Conservation (phyloP, 352 stramenopile genomes). For the Globisporangium takayamanum region DNA sequence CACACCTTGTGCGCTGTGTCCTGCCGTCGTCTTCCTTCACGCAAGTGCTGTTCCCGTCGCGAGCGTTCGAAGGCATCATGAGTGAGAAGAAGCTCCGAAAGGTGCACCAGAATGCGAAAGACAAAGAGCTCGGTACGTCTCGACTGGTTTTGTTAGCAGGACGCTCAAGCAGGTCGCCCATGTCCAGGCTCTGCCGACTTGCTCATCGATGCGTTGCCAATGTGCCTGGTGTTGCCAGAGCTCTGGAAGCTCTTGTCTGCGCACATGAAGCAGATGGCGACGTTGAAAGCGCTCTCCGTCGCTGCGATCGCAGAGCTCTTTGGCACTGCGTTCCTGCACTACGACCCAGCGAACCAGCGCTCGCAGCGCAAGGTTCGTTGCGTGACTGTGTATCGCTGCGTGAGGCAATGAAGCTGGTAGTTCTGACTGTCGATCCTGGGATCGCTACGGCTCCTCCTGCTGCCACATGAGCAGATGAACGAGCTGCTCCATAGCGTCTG, state of each 20-base stretch:
- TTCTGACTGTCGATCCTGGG: not conserved
- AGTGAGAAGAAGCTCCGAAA: slow-evolving; percentile 75
- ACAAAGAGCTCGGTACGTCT: slow-evolving; percentile 51
- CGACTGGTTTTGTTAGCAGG: not conserved
- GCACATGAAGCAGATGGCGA: slow-evolving; percentile 52
- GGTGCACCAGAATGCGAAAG: slow-evolving; percentile 61
- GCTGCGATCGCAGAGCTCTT: slow-evolving; percentile 40
- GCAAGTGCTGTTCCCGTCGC: slow-evolving; percentile 56
- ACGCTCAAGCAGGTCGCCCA: not conserved
- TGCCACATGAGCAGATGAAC: slow-evolving; percentile 30
- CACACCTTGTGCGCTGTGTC: not conserved
- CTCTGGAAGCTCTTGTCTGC: slow-evolving; percentile 58
- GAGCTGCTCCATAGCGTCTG: slow-evolving; percentile 52
- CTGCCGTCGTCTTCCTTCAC: not conserved
- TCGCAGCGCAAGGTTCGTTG: slow-evolving; percentile 58
- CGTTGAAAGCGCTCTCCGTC: slow-evolving; percentile 31
- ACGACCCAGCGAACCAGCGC: slow-evolving; percentile 48
- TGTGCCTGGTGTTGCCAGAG: slow-evolving; percentile 22
- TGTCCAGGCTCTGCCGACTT: not conserved
- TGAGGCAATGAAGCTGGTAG: not conserved
- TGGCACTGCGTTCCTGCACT: slow-evolving; percentile 39
- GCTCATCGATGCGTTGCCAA: not conserved
- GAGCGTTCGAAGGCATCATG: slow-evolving; percentile 79
- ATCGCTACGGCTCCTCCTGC: too few relatives aligned
- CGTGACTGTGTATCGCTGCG: not conserved